Percentiles rank a stretch among this genome's conserved stretches.
phyloP scores from a whole-genome alignment of 257 asterid species.

The Ilex asprella region DNA sequence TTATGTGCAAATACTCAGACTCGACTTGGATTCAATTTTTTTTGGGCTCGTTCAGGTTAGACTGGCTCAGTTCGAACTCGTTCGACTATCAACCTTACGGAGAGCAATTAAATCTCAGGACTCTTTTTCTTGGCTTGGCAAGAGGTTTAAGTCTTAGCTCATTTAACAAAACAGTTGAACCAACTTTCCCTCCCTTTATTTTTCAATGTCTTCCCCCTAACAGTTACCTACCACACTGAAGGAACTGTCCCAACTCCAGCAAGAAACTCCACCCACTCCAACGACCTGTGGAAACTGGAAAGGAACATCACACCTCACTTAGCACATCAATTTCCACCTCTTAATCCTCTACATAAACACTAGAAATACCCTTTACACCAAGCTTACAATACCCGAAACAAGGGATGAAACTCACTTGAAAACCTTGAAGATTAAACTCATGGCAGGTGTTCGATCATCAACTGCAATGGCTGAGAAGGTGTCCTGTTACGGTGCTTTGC shows the following conservation, averaged over 20 bases:
- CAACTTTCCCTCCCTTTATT: conserved; percentile 24
- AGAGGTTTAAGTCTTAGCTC: no score
- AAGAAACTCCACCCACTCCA: not conserved
- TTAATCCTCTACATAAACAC: not conserved
- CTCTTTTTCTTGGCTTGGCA: no score
- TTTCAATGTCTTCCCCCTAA: conserved; percentile 12
- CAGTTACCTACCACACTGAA: conserved; percentile 28
- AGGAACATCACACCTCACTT: not conserved
- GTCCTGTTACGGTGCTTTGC: not conserved
- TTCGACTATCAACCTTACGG: no score
- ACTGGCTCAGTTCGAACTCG: no score
- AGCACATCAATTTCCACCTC: no score
- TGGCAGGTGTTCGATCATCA: not conserved
- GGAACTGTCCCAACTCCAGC: conserved; percentile 19
- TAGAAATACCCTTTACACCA: no score
- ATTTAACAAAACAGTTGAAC: conserved; percentile 41
- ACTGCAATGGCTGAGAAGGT: not conserved
- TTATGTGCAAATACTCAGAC: no score
- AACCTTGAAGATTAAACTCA: not conserved
- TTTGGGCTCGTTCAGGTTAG: conserved; percentile 6
- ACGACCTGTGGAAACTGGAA: not conserved
- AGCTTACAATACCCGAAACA: not conserved
- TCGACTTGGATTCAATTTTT: no score
- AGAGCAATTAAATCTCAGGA: no score
- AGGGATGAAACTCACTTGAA: no score